Conservation (phyloP, 768 basidiomycete genomes). For the Leucogyrophana mollusca region DNA sequence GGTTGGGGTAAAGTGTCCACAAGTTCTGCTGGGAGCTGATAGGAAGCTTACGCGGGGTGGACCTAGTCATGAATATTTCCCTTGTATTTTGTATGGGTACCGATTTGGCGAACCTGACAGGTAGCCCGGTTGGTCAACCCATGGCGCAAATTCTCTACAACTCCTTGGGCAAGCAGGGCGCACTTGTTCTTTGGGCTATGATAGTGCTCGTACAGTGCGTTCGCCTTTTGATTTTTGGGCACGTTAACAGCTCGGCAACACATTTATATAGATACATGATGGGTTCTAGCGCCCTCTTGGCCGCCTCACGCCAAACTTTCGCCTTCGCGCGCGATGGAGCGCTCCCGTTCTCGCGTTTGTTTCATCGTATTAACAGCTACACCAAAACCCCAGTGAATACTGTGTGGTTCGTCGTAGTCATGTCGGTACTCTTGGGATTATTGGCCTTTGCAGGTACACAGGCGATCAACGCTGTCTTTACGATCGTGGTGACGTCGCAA, state of each 20-base stretch:
- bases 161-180: slow-evolving; percentile 41
- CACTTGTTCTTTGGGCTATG: slow-evolving; percentile 54
- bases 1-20: slow-evolving; percentile 40
- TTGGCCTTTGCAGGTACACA: slow-evolving; percentile 54
- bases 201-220: slow-evolving; percentile 48
- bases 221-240: too few species aligned
- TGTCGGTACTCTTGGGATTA: slow-evolving; percentile 45
- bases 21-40: too few species aligned
- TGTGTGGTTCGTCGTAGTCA: slow-evolving; percentile 48
- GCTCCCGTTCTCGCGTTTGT: slow-evolving; percentile 52
- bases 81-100: slow-evolving; percentile 60
- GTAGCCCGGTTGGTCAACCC: slow-evolving; percentile 40
- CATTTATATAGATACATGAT: slow-evolving; percentile 46
- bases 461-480: slow-evolving; percentile 60
- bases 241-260: too few species aligned
- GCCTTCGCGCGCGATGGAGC: slow-evolving; percentile 62
- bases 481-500: slow-evolving; percentile 45
- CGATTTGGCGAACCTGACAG: slow-evolving; percentile 41
- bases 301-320: slow-evolving; percentile 54
- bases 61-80: slow-evolving; percentile 40
- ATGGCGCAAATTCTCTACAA: slow-evolving; percentile 43
- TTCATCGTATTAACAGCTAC: slow-evolving; percentile 54
- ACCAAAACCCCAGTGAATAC: slow-evolving; percentile 59
- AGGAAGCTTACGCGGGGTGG: too few species aligned
- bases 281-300: slow-evolving; percentile 34